These are phyloP conservation scores for Nemophila menziesii DNA, from an alignment of 257 asterid species.

Conservation along the genomic window DNA sequence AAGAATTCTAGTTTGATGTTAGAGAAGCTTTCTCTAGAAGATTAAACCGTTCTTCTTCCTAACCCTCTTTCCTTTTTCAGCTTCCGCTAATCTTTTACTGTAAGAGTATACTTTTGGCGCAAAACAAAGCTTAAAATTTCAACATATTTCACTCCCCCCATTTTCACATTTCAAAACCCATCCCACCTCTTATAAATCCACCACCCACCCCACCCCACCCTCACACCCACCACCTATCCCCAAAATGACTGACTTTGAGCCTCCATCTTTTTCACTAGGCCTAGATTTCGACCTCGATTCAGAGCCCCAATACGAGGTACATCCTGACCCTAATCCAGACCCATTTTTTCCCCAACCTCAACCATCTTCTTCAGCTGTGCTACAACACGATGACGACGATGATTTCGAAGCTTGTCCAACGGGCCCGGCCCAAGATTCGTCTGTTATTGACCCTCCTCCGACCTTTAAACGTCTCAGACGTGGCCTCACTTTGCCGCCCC, in stretches of 20 bases:
- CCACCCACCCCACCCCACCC: background rate
- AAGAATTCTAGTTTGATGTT: no score
- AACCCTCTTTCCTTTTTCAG: no score
- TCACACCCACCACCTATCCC: background rate
- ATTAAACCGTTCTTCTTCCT: no score
- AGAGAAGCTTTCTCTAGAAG: no score
- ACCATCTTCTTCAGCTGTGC: background rate
- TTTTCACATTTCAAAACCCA: background rate
- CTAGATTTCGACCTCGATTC: conserved; percentile 54
- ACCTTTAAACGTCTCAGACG: conserved; percentile 57
- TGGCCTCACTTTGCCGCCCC: conserved; percentile 23
- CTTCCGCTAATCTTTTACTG: no score
- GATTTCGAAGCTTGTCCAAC: conserved; percentile 34
- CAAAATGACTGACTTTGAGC: conserved; percentile 45
- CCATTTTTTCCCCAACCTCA: background rate
- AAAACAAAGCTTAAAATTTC: no score
- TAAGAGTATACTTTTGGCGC: no score
- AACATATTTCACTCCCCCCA: no score
- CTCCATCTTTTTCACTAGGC: conserved; percentile 83
- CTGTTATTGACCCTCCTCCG: conserved; percentile 24
- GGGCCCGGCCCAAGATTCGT: conserved; percentile 13
- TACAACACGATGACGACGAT: conserved; percentile 26
- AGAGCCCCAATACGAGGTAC: conserved; percentile 22
- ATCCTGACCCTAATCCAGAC: conserved; percentile 8
- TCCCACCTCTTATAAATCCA: no score